Conservation (phyloP, 495 filamentous ascomycete genomes). For the Aspergillus ellipticus region DNA sequence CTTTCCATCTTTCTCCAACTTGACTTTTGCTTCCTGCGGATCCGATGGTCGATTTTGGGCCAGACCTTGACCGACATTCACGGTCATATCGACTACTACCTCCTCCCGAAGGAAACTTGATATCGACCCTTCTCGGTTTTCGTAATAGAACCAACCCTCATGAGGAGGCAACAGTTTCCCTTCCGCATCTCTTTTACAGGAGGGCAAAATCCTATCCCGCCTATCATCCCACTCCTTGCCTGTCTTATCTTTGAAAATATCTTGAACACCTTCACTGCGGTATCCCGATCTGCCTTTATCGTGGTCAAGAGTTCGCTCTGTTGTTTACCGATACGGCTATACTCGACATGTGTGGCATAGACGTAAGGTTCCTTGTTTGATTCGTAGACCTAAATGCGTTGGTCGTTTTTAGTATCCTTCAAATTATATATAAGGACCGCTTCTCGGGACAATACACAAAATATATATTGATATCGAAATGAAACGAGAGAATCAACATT, state of each 20-base stretch:
- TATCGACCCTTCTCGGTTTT: constrained; percentile 19
- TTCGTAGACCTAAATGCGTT: constrained; percentile 47
- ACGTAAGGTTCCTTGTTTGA: constrained; percentile 39
- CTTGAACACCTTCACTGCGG: constrained; percentile 46
- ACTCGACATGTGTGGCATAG: constrained; percentile 42
- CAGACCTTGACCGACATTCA: neutral
- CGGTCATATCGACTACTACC: neutral
- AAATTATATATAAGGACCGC: too few species aligned
- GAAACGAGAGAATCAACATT: neutral
- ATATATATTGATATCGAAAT: neutral
- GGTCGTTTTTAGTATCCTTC: neutral
- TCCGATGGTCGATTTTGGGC: neutral
- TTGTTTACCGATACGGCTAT: constrained; percentile 26
- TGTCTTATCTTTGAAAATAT: constrained; percentile 55
- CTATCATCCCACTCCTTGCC: constrained; percentile 55
- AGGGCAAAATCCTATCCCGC: constrained; percentile 11
- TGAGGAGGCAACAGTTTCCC: constrained; percentile 25
- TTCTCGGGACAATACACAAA: too few species aligned
- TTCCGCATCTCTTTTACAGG: constrained; percentile 17
- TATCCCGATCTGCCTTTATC: constrained; percentile 22
- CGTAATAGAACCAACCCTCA: constrained; percentile 34
- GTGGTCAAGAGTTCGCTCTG: constrained; percentile 29
- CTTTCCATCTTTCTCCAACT: neutral
- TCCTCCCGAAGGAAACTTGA: constrained; percentile 18
- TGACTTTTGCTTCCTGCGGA: neutral